phyloP scores from a whole-genome alignment of 2,329 filamentous ascomycete species.

The Harringtonia aguacate region DNA sequence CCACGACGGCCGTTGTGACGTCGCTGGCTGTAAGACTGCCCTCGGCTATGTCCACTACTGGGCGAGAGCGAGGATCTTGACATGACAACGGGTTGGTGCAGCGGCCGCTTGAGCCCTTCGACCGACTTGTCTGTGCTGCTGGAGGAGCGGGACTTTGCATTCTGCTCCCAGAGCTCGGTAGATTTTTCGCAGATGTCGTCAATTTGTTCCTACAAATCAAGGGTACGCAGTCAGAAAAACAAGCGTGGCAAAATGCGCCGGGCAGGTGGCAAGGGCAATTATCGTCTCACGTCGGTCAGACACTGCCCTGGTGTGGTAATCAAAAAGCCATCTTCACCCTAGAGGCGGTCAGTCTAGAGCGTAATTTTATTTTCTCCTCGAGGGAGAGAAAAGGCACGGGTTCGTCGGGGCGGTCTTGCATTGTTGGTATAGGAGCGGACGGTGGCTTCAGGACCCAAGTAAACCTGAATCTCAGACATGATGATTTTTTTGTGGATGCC shows the following conservation, averaged over 20 bases:
- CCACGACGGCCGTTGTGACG: slow-evolving; percentile 13
- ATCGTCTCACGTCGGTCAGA: slow-evolving; percentile 43
- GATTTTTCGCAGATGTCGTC: slow-evolving; percentile 52
- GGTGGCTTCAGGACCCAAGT: slow-evolving; percentile 46
- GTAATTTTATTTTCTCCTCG: no score
- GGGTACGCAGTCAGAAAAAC: not conserved
- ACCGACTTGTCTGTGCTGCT: slow-evolving; percentile 32
- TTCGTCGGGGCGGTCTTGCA: slow-evolving; percentile 21
- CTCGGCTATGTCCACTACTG: no score
- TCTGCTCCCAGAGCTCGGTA: slow-evolving; percentile 47
- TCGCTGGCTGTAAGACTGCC: slow-evolving; percentile 10
- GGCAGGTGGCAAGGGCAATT: slow-evolving; percentile 4
- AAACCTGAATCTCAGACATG: slow-evolving; percentile 45
- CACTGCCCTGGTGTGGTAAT: slow-evolving; percentile 48
- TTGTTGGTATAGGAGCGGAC: slow-evolving; percentile 46
- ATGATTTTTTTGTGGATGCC: slow-evolving; percentile 53
- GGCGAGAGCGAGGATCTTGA: slow-evolving; percentile 21
- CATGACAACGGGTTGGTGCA: slow-evolving; percentile 45
- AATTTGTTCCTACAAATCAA: slow-evolving; percentile 43
- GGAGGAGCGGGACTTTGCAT: slow-evolving; percentile 31
- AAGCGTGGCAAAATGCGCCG: not conserved
- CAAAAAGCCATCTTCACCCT: slow-evolving; percentile 52
- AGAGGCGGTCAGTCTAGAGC: slow-evolving; percentile 1
- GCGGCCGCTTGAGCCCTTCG: slow-evolving; percentile 36
- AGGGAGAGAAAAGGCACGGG: no score